Conservation (phyloP, 192 early-diverging fungal genomes). For the Phycomyces nitens region DNA sequence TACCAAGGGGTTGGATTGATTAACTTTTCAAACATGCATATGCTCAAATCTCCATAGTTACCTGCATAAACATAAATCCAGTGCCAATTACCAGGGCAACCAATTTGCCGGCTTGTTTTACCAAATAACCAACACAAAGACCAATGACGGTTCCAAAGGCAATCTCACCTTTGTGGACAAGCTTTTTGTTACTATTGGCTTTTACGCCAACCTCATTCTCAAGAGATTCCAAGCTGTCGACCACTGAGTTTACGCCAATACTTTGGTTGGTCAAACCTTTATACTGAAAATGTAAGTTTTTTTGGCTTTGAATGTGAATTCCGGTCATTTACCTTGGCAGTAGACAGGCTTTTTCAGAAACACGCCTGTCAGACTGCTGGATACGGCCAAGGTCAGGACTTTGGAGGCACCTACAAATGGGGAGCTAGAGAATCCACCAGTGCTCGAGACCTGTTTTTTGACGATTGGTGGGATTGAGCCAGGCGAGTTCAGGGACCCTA, state of each 20-base stretch:
- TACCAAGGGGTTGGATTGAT: not conserved
- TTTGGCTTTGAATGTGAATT: no score
- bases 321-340: conserved; percentile 14
- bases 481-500: no score
- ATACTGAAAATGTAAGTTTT: not conserved
- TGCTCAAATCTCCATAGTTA: conserved; percentile 4
- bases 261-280: not conserved
- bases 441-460: not conserved
- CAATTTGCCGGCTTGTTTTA: conserved; percentile 46
- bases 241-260: not conserved
- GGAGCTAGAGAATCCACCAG: not conserved
- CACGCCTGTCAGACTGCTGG: not conserved
- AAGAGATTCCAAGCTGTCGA: not conserved
- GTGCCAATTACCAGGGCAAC: conserved; percentile 42
- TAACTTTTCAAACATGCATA: not conserved
- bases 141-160: conserved; percentile 44
- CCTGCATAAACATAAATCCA: conserved; percentile 36
- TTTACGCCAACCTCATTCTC: not conserved
- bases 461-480: not conserved
- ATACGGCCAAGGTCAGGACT: not conserved
- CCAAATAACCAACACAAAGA: conserved; percentile 42
- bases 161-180: conserved; percentile 40
- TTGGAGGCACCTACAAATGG: not conserved
- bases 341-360: conserved; percentile 6
- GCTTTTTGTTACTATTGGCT: conserved; percentile 9